Evolutionary conservation across 805 yeast species (phyloP), one percentile per base, ranked within the genome.

Genomic region (Huiozyma naganishii): DNA sequence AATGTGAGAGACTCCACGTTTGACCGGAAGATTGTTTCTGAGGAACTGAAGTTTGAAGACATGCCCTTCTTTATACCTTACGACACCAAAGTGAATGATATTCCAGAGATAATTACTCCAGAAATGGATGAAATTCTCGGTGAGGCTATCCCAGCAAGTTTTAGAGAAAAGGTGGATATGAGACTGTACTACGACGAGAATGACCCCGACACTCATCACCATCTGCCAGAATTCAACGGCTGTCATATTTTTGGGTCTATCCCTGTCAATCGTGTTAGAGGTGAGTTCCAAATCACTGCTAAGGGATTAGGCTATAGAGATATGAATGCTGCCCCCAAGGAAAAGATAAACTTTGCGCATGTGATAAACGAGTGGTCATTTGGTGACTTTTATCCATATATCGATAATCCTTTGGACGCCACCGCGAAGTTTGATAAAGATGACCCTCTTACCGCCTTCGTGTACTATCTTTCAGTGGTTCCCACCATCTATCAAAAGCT

Each of bases 301-400:
- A 79, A 75, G 52, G 94, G 94, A 0, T 66, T 67, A 49, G 89
- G 85, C 1, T 80, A 79, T 48, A 51, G 64, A 34, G 79, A 72
- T 48, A 39, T 40, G 13, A 51, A 50, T 17, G 62, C 75, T 45
- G 66, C 74, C 39, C 62, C 64, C 37, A 69, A 72, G 8, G 76
- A 76, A 35, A 64, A 71, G 23, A 64, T 85, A 46, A 84, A 90
- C 57, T 83, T 90, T 58, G 74, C 95, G 1, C 98, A 92, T 63
- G 77, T 77, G 5, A 80, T 92, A 47, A 76, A 76, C 47, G 97
- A 90, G 61, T 76, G 88, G 49, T 87, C 97, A 8, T 90, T 80
- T 64, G 98, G 98, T 10, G 85, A 78, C 33, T 88, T 83, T 62
- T 88, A 78, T 57, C 97, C 98, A 3, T 82, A 75, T 52, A 71